Base-by-base conservation (phyloP, 2,329 filamentous ascomycete genomes). In the Hypoxylon sp. region DNA sequence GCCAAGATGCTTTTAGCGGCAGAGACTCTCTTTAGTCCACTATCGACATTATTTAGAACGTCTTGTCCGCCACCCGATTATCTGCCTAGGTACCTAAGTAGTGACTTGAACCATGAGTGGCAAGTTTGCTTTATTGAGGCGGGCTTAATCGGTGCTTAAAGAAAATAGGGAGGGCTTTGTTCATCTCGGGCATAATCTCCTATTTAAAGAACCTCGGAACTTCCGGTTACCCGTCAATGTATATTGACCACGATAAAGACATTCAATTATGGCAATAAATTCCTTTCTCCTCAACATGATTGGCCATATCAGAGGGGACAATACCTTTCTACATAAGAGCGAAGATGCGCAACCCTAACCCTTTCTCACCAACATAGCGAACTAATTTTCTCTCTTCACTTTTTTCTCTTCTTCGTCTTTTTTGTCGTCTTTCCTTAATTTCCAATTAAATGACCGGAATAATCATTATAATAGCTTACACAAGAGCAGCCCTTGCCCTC, bases 401-500 rank as follows among this genome's bases (percentile, higher is more conserved):
- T 9, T 22, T 19, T 9, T 44, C 39, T 44, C n/a, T 17, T 17
- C n/a, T 17, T 44, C 14, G 14, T 44, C 2, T 17, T 44, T 17
- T 17, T 17, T 6, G n/a, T 44, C n/a, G 6, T 31, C 29, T 8
- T 6, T 31, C 29, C 19, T 29, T 17, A 29, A 42, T 26, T 54
- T 31, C 35, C 10, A 44, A 19, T 39, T 5, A 22, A 35, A 56
- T 56, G 54, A 17, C 39, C 17, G 26, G 26, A 24, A 24, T 24
- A 33, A 22, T 56, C 10, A 35, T 42, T 3, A n/a, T 35, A 22
- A 24, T 56, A 46, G 26, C 53, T 22, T 56, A 56, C 22, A n/a
- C 39, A 22, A 26, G 53, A 17, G 53, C 53, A 6, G 39, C 26
- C 11, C 53, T 56, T 17, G 17, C 31, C 13, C 33, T 47, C 10